Conservation (phyloP, 148 eudicot species). For the Rhododendron kiyosumense region DNA sequence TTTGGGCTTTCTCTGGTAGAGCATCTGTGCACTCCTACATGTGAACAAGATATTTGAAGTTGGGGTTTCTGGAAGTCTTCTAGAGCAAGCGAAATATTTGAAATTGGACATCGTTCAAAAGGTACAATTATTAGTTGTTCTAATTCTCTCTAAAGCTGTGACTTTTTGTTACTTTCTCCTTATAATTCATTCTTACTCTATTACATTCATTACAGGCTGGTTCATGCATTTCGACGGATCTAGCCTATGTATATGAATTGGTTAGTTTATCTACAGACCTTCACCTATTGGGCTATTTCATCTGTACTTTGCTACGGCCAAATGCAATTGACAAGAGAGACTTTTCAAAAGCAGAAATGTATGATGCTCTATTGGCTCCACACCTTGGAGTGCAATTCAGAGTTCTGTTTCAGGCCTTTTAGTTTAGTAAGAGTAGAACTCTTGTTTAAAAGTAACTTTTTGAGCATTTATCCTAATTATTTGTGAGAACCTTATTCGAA, state of each 20-base stretch:
- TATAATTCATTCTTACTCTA: background rate
- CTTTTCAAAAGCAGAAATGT: background rate
- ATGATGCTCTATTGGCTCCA: background rate
- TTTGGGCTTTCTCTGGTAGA: conserved; percentile 36
- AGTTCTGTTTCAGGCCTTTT: background rate
- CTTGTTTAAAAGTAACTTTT: background rate
- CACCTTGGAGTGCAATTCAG: background rate
- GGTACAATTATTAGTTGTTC: conserved; percentile 35
- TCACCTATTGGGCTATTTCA: conserved; percentile 1
- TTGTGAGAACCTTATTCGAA: background rate
- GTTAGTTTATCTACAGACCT: conserved; percentile 42
- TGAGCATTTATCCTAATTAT: background rate
- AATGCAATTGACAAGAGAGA: conserved; percentile 8
- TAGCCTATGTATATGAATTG: conserved; percentile 88
- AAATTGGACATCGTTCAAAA: conserved; percentile 63
- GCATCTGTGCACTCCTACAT: conserved; percentile 78
- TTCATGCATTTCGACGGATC: conserved; percentile 67
- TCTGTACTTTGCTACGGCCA: conserved; percentile 1
- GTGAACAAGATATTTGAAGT: conserved; percentile 90
- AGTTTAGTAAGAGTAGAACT: background rate
- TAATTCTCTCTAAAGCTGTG: background rate
- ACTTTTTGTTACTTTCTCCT: background rate
- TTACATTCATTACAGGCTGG: conserved; percentile 47
- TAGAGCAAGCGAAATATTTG: conserved; percentile 48
- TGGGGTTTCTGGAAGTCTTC: conserved; percentile 66